Percentiles rank a stretch among this genome's conserved stretches.
phyloP scores from a whole-genome alignment of 2,329 filamentous ascomycete species.

The Botrytis fabae region DNA sequence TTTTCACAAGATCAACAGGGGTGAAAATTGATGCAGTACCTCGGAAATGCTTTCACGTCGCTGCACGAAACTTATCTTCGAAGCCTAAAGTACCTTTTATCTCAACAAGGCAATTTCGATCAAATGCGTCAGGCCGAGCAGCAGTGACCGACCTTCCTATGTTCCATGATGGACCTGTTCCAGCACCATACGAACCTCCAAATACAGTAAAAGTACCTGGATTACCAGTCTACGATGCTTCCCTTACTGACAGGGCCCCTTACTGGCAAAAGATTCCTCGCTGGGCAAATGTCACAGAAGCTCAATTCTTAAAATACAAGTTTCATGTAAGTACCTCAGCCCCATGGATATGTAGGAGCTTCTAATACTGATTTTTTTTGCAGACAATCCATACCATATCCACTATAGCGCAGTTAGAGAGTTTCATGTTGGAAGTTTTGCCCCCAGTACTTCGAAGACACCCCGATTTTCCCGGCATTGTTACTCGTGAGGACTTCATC shows the following conservation, averaged over 20 bases:
- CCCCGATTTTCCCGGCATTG: slow-evolving; percentile 41
- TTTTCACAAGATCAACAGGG: slow-evolving; percentile 6
- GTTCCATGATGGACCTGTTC: slow-evolving; percentile 16
- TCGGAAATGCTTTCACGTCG: not conserved
- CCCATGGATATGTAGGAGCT: not conserved
- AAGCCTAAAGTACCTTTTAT: slow-evolving; percentile 13
- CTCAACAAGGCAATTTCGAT: slow-evolving; percentile 19
- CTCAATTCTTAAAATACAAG: slow-evolving; percentile 53
- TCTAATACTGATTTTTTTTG: not conserved
- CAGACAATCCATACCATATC: slow-evolving; percentile 14
- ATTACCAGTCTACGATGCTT: slow-evolving; percentile 11
- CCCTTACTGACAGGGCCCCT: slow-evolving; percentile 28
- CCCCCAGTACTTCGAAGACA: slow-evolving; percentile 50
- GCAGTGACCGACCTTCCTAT: slow-evolving; percentile 11
- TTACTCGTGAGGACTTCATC: slow-evolving; percentile 54
- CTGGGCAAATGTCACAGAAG: slow-evolving; percentile 50
- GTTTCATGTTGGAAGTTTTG: slow-evolving; percentile 52
- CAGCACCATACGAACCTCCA: slow-evolving; percentile 10
- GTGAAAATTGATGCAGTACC: slow-evolving; percentile 15
- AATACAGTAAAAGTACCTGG: slow-evolving; percentile 8
- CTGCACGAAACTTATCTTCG: slow-evolving; percentile 4
- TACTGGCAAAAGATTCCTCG: slow-evolving; percentile 54
- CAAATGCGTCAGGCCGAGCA: slow-evolving; percentile 23
- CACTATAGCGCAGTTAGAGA: slow-evolving; percentile 40
- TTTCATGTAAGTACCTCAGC: slow-evolving; percentile 54